Conservation (phyloP, 2,329 filamentous ascomycete genomes). For the Alternaria consortialis region DNA sequence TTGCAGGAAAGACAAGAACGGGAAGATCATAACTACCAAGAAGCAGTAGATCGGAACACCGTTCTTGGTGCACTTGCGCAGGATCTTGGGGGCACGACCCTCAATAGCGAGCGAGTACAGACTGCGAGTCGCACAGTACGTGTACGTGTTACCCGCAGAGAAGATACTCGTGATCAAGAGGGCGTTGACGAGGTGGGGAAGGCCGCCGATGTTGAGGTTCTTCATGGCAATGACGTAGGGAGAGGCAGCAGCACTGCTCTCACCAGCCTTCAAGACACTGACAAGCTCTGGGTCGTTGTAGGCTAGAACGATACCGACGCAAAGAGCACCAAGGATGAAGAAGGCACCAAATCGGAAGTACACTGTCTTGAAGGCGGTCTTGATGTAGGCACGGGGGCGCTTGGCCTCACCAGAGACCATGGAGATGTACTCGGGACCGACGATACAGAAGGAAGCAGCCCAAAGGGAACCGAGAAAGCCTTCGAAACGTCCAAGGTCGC, state of each 20-base stretch:
- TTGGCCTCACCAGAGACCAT: constrained; percentile 60
- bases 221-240: constrained; percentile 71
- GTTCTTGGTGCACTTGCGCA: constrained; percentile 66
- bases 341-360: constrained; percentile 58
- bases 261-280: constrained; percentile 51
- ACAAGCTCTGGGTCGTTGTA: constrained; percentile 77
- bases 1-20: constrained; percentile 77
- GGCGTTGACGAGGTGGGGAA: constrained; percentile 68
- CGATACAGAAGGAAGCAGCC: constrained; percentile 58
- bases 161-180: constrained; percentile 64
- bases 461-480: constrained; percentile 52
- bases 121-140: constrained; percentile 63
- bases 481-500: constrained; percentile 43
- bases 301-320: constrained; percentile 60
- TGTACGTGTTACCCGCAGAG: constrained; percentile 65
- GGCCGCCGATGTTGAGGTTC: constrained; percentile 61
- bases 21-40: constrained; percentile 69
- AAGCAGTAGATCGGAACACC: constrained; percentile 81
- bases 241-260: constrained; percentile 62
- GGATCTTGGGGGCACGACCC: constrained; percentile 62
- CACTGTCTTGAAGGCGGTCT: constrained; percentile 59
- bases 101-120: constrained; percentile 64
- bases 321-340: constrained; percentile 58
- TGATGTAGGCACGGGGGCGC: constrained; percentile 57
- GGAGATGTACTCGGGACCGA: constrained; percentile 60